Conservation (phyloP, 2,329 filamentous ascomycete genomes). For the Verruconis gallopava region DNA sequence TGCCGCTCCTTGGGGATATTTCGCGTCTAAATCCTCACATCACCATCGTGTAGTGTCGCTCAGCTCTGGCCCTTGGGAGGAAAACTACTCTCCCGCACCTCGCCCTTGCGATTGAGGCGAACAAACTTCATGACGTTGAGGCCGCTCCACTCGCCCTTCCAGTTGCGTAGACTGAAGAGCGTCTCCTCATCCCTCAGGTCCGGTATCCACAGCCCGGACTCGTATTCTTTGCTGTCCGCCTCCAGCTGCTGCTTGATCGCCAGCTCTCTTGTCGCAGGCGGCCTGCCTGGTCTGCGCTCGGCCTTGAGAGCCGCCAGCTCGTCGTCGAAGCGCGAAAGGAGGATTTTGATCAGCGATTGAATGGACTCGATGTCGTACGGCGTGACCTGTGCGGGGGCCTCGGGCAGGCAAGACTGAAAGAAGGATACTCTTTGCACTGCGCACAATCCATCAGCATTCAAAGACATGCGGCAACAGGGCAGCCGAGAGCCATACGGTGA, state of each 20-base stretch:
- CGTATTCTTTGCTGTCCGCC: constrained; percentile 64
- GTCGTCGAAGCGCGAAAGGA: constrained; percentile 52
- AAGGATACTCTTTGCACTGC: background rate
- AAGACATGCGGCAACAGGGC: too few species aligned
- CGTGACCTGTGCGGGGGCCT: background rate
- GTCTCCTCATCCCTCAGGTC: constrained; percentile 59
- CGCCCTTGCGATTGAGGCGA: constrained; percentile 54
- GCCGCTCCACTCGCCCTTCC: constrained; percentile 76
- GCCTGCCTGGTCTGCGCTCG: constrained; percentile 63
- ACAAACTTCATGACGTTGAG: constrained; percentile 66
- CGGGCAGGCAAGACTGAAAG: background rate
- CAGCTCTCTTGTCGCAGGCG: constrained; percentile 64
- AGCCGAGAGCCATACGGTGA: constrained; percentile 44
- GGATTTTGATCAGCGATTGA: constrained; percentile 35
- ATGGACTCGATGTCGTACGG: constrained; percentile 22
- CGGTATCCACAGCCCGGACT: constrained; percentile 75
- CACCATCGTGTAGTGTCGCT: too few species aligned
- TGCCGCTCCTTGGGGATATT: too few species aligned
- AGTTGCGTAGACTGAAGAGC: constrained; percentile 51
- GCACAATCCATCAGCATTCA: background rate
- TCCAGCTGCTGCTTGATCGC: constrained; percentile 59
- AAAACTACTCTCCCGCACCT: constrained; percentile 57
- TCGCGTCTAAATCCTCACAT: too few species aligned
- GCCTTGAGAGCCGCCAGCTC: constrained; percentile 55
- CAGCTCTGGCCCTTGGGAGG: constrained; percentile 43